Evolutionary conservation across 2,329 filamentous ascomycete species (phyloP).

Genomic region (Aspergillus melleus): DNA sequence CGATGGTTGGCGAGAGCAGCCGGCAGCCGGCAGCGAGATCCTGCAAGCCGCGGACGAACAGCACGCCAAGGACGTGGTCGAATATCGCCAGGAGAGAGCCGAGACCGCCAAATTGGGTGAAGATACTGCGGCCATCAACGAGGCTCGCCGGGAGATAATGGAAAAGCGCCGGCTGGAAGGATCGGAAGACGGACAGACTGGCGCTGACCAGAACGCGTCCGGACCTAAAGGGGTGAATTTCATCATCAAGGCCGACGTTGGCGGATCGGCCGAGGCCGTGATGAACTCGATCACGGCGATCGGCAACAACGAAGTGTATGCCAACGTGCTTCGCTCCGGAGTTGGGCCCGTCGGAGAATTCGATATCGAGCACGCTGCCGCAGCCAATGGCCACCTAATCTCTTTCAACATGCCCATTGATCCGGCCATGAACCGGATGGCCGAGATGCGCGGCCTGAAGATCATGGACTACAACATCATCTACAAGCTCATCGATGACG

Average conservation of each 20-base stretch:
- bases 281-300: slow-evolving; percentile 72
- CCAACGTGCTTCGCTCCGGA: slow-evolving; percentile 72
- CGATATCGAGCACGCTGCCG: slow-evolving; percentile 83
- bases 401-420: slow-evolving; percentile 80
- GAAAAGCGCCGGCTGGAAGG: slow-evolving; percentile 45
- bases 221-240: slow-evolving; percentile 68
- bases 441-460: slow-evolving; percentile 68
- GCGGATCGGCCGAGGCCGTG: slow-evolving; percentile 90
- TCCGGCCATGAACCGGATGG: slow-evolving; percentile 66
- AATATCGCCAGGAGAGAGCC: slow-evolving; percentile 70
- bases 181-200: slow-evolving; percentile 32
- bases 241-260: slow-evolving; percentile 88
- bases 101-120: slow-evolving; percentile 65
- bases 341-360: slow-evolving; percentile 80
- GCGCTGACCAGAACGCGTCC: slow-evolving; percentile 42
- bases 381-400: slow-evolving; percentile 73
- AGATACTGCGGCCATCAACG: slow-evolving; percentile 77
- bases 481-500: slow-evolving; percentile 52
- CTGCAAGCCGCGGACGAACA: slow-evolving; percentile 79
- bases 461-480: slow-evolving; percentile 78
- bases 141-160: slow-evolving; percentile 62
- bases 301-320: slow-evolving; percentile 79
- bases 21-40: slow-evolving; percentile 81
- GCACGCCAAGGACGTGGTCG: slow-evolving; percentile 73
- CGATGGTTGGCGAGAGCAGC: slow-evolving; percentile 89